These are phyloP conservation scores for Epichloe coenophiala DNA, from an alignment of 2,329 filamentous ascomycete species.

Conservation along the genomic window DNA sequence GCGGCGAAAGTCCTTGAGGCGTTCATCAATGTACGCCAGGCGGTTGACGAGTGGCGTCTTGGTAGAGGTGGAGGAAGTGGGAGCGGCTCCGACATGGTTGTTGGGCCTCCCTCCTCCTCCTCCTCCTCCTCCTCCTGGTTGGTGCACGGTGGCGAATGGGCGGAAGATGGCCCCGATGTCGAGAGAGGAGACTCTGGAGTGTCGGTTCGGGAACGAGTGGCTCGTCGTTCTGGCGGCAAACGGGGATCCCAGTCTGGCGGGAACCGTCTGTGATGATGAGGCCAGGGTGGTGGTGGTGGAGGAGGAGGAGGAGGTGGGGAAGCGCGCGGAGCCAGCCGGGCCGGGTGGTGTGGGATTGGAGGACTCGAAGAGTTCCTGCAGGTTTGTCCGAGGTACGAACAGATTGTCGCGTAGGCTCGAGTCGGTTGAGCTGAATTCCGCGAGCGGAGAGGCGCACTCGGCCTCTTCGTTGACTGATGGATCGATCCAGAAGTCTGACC, in stretches of 20 bases:
- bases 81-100: not conserved
- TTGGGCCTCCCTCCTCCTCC: conserved; percentile 7
- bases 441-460: conserved; percentile 10
- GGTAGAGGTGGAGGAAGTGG: conserved; percentile 17
- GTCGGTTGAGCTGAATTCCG: conserved; percentile 22
- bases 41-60: conserved; percentile 34
- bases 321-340: not conserved
- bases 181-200: conserved; percentile 32
- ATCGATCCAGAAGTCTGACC: conserved; percentile 39
- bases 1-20: conserved; percentile 39
- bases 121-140: conserved; percentile 16
- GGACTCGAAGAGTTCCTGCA: conserved; percentile 27
- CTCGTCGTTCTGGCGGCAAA: conserved; percentile 37
- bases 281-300: conserved; percentile 8
- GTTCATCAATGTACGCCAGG: conserved; percentile 44
- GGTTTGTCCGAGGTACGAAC: conserved; percentile 28
- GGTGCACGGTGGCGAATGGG: conserved; percentile 43
- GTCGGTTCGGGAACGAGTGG: conserved; percentile 48
- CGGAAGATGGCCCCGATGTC: conserved; percentile 31
- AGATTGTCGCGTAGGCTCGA: conserved; percentile 22
- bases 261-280: conserved; percentile 18
- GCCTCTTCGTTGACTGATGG: conserved; percentile 19
- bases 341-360: conserved; percentile 10
- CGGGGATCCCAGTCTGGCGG: conserved; percentile 44
- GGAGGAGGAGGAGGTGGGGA: too few species aligned